These are phyloP conservation scores for Kondoa subrosea DNA, from an alignment of 768 basidiomycete species.

Conservation along the genomic window DNA sequence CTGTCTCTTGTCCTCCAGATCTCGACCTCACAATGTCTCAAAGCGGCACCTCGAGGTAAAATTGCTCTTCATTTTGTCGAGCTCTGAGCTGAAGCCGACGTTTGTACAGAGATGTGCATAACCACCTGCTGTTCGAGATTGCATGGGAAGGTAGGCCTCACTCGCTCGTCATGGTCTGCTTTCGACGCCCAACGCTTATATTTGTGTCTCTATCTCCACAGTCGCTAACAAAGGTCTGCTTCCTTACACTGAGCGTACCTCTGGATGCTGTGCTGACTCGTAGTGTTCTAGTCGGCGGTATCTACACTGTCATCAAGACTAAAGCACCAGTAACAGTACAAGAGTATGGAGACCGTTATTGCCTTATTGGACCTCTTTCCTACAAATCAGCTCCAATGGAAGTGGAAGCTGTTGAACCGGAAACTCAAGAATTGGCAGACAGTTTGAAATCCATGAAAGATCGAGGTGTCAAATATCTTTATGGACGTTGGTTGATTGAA, in stretches of 20 bases:
- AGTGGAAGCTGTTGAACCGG: conserved; percentile 79
- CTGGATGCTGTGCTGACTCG: background rate
- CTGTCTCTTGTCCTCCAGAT: background rate
- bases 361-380: conserved; percentile 88
- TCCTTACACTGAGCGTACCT: background rate
- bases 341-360: conserved; percentile 89
- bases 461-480: conserved; percentile 81
- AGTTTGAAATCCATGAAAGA: conserved; percentile 67
- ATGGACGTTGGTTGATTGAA: conserved; percentile 96
- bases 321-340: conserved; percentile 95
- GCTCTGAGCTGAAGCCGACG: background rate
- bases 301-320: conserved; percentile 75
- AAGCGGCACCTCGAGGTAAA: background rate
- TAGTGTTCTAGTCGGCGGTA: conserved; percentile 18
- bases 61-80: background rate
- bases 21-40: background rate
- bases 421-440: conserved; percentile 41
- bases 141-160: conserved; percentile 34
- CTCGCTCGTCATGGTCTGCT: background rate
- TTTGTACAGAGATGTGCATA: conserved; percentile 33
- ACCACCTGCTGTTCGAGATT: conserved; percentile 75
- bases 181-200: conserved; percentile 38
- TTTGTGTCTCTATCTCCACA: conserved; percentile 40
- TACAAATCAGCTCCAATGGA: conserved; percentile 99
- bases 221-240: conserved; percentile 64